phyloP scores from a whole-genome alignment of 2,329 filamentous ascomycete species.

The Arachnomyces sp. region DNA sequence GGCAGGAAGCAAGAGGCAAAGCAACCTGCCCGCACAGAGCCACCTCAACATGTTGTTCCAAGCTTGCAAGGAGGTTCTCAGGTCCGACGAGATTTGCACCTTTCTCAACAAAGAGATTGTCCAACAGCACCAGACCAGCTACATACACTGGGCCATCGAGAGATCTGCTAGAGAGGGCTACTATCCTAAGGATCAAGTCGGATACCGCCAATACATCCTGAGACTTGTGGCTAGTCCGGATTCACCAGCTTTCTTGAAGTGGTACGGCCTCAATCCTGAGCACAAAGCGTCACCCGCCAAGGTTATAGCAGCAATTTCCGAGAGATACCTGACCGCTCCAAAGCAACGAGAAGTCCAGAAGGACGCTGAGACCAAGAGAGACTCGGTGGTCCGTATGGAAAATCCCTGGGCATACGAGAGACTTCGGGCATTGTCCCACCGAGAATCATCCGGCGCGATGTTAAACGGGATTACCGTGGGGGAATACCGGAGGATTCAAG shows the following conservation, averaged over 20 bases:
- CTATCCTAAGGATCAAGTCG: conserved; percentile 18
- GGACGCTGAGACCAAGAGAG: conserved; percentile 5
- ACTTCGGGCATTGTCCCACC: conserved; percentile 21
- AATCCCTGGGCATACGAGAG: conserved; percentile 7
- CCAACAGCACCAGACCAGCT: conserved; percentile 21
- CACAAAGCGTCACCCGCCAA: conserved; percentile 23
- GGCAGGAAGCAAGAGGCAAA: conserved; percentile 7
- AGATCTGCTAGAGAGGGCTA: conserved; percentile 11
- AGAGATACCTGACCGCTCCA: conserved; percentile 27
- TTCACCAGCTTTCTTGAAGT: conserved; percentile 21
- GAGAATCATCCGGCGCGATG: conserved; percentile 25
- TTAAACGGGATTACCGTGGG: conserved; percentile 28
- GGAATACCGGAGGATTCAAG: conserved; percentile 23
- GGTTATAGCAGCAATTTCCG: conserved; percentile 24
- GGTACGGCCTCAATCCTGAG: conserved; percentile 22
- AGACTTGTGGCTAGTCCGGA: conserved; percentile 15
- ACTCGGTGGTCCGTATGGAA: conserved; percentile 17
- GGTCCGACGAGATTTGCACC: conserved; percentile 20
- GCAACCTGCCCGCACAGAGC: conserved; percentile 22
- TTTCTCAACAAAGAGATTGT: conserved; percentile 20
- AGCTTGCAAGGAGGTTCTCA: conserved; percentile 25
- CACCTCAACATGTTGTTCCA: conserved; percentile 28
- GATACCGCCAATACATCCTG: conserved; percentile 23
- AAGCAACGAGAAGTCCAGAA: conserved; percentile 3
- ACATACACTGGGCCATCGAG: conserved; percentile 19